A percentile compares a stretch with the other conserved stretches of the same genome.
These are phyloP conservation scores for Usnea hakonensis DNA, from an alignment of 495 filamentous ascomycete genomes.

Conservation along the genomic window DNA sequence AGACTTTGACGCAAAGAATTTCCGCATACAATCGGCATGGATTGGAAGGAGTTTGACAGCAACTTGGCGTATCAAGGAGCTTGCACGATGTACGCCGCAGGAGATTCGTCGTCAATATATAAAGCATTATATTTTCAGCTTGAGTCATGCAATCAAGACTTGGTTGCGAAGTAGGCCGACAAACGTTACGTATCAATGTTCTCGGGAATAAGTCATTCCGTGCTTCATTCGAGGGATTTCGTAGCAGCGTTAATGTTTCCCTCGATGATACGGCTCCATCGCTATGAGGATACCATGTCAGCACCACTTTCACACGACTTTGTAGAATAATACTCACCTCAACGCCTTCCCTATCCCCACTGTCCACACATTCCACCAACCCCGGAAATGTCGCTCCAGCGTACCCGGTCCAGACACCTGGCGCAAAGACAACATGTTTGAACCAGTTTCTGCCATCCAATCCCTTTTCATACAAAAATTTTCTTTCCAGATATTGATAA, in stretches of 20 bases:
- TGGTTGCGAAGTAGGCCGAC: background rate
- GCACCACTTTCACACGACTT: background rate
- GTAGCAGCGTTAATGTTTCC: conserved; percentile 1
- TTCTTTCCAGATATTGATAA: conserved; percentile 54
- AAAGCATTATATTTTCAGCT: no score
- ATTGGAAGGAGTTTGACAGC: no score
- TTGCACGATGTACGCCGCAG: no score
- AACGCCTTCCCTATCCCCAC: conserved; percentile 34
- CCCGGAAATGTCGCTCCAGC: conserved; percentile 63
- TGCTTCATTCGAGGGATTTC: background rate
- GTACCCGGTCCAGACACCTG: conserved; percentile 86
- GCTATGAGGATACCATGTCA: background rate
- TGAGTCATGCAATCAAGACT: background rate
- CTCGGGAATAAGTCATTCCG: background rate
- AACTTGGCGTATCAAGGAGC: no score
- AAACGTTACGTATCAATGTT: background rate
- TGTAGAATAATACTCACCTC: conserved; percentile 12
- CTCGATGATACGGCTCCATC: conserved; percentile 8
- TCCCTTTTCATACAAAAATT: conserved; percentile 52
- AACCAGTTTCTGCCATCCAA: conserved; percentile 55
- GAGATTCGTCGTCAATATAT: no score
- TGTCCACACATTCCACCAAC: conserved; percentile 53
- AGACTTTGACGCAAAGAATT: no score
- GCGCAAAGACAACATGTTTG: conserved; percentile 65
- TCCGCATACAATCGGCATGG: no score